These are phyloP conservation scores for Leccinum arenicola DNA, from an alignment of 768 basidiomycete species.

Conservation along the genomic window DNA sequence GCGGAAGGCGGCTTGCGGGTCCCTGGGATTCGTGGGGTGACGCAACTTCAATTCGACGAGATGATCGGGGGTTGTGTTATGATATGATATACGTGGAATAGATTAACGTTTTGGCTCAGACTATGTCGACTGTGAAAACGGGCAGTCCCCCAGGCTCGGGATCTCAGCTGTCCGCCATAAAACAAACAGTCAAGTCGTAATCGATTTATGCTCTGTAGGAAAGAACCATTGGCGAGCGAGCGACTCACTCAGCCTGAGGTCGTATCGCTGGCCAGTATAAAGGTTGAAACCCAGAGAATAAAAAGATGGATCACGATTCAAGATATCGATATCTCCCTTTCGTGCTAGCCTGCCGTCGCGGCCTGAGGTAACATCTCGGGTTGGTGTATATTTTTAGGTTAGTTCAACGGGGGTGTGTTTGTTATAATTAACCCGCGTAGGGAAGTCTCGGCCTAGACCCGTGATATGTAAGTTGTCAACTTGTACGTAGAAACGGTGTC, in stretches of 20 bases:
- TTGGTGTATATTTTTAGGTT: background rate
- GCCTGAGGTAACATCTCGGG: background rate
- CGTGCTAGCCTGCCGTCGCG: background rate
- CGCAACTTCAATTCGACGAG: slow-evolving; percentile 15
- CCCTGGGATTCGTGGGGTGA: slow-evolving; percentile 27
- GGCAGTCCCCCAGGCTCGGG: background rate
- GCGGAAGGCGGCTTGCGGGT: slow-evolving; percentile 35
- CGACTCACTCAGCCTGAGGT: background rate
- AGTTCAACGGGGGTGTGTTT: background rate
- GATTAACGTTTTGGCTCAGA: slow-evolving; percentile 17
- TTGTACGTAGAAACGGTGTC: background rate
- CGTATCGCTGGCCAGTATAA: background rate
- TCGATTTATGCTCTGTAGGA: slow-evolving; percentile 11
- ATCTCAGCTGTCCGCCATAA: background rate
- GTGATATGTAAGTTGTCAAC: too few relatives aligned
- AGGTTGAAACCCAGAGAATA: background rate
- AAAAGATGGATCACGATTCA: background rate
- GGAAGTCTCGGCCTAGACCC: background rate
- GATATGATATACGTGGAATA: slow-evolving; percentile 26
- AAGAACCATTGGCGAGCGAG: background rate
- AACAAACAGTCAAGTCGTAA: background rate
- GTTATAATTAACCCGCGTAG: too few relatives aligned
- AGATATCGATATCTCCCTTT: background rate
- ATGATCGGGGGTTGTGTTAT: slow-evolving; percentile 17
- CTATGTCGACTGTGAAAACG: background rate